Evolutionary conservation across 192 early-diverging fungal species (phyloP), one percentile per base, ranked within the genome.

Genomic region (Lobosporangium transversale): DNA sequence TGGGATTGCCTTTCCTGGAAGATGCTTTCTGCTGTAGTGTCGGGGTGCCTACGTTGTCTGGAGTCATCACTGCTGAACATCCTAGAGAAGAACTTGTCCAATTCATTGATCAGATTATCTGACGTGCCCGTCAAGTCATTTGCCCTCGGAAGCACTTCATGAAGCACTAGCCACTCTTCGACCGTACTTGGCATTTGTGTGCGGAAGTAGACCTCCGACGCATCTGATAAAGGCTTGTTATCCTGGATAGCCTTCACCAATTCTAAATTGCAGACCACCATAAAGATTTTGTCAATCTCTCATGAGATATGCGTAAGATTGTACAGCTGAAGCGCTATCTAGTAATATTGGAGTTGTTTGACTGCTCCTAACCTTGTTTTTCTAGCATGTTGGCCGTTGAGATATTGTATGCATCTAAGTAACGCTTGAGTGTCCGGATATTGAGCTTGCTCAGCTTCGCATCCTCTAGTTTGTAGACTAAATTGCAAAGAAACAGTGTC

Each of bases 11-110:
- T n/a, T n/a, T n/a, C n/a, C n/a, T n/a, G n/a, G n/a, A n/a, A n/a
- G n/a, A n/a, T n/a, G n/a, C n/a, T n/a, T n/a, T n/a, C 58, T 18
- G 30, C 40, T 17, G 26, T 55, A 23, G 20, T 27, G 23, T 50
- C 23, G 6, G 21, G 2, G 12, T 26, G 9, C 14, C 29, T 50
- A 27, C 48, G 48, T 27, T 5, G 17, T 37, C 53, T 63, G 24
- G 66, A 2, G 30, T 48, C 50, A 14, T 55, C 63, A n/a, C 24
- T 53, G 2, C 36, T 30, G 31, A 66, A 66, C 36, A 69, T 24
- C 12, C 40, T 69, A 23, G 57, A 37, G n/a, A 75, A 75, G 52
- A 75, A 75, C 17, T 47, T 66, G 52, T 75, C 71, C 57, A 75
- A 40, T n/a, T 71, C 68, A 29, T 17, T 49, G 17, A 57, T 45